Percentiles rank a stretch among this genome's conserved stretches.
Evolutionary conservation across 176 grass and related monocot genomes (phyloP).

Genomic region (Dactylis glomerata): DNA sequence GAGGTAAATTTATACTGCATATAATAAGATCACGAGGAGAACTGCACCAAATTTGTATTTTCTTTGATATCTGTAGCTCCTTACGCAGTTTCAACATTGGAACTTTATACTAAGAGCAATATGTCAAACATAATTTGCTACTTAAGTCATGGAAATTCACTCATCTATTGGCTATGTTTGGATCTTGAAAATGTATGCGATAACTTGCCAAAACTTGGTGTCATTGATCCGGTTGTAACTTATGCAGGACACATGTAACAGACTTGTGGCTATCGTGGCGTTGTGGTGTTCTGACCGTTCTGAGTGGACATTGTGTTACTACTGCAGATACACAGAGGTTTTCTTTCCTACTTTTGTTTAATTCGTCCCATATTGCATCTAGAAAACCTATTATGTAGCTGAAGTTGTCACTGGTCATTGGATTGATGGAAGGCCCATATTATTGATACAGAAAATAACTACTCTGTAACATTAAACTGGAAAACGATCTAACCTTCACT

Average conservation of each 20-base stretch:
- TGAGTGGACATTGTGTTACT: neutral
- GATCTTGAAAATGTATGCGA: neutral
- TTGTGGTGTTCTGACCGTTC: neutral
- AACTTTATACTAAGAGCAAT: neutral
- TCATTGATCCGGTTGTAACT: conserved; percentile 22
- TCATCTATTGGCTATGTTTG: neutral
- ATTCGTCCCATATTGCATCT: conserved; percentile 16
- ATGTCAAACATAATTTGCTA: neutral
- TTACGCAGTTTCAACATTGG: neutral
- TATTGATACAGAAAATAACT: neutral
- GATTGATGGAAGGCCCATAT: neutral
- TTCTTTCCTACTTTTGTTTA: neutral
- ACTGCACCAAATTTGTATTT: conserved; percentile 1
- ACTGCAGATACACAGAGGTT: neutral
- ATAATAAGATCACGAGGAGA: neutral
- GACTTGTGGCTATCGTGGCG: neutral
- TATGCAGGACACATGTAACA: neutral
- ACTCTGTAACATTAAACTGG: neutral
- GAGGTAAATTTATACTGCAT: conserved; percentile 32
- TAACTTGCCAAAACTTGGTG: conserved; percentile 4
- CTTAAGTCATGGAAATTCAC: neutral
- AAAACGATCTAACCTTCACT: conserved; percentile 2
- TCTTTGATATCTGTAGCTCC: neutral
- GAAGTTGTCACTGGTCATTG: neutral
- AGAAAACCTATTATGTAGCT: neutral